These are phyloP conservation scores for Anthracocystis panici-leucophaei DNA, from an alignment of 1,284 basidiomycete genomes.

Conservation along the genomic window DNA sequence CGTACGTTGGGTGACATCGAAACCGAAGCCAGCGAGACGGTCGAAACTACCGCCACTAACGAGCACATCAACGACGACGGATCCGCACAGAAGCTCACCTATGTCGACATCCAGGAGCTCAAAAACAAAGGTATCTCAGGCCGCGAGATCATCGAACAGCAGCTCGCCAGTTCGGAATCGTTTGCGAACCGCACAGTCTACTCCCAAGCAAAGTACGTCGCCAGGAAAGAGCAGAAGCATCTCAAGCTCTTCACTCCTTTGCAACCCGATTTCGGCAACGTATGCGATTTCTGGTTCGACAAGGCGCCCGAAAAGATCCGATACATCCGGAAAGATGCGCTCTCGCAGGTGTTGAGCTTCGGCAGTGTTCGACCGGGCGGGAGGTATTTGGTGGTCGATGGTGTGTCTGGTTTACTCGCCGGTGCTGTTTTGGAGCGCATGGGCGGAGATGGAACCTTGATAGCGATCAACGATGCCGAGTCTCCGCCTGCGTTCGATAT, in stretches of 20 bases:
- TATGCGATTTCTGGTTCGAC: conserved; percentile 87
- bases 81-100: conserved; percentile 64
- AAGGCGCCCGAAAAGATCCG: conserved; percentile 78
- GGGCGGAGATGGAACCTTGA: conserved; percentile 81
- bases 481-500: conserved; percentile 92
- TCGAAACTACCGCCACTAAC: conserved; percentile 67
- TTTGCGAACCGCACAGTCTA: conserved; percentile 65
- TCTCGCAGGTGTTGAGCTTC: conserved; percentile 87
- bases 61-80: conserved; percentile 69
- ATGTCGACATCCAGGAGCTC: conserved; percentile 67
- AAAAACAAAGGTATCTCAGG: conserved; percentile 65
- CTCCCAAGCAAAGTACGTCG: conserved; percentile 65
- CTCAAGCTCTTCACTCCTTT: conserved; percentile 88
- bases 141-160: conserved; percentile 64
- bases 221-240: conserved; percentile 73
- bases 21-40: conserved; percentile 45
- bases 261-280: conserved; percentile 86
- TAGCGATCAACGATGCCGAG: conserved; percentile 89
- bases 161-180: conserved; percentile 54
- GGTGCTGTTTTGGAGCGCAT: conserved; percentile 80
- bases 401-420: conserved; percentile 85
- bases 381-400: conserved; percentile 88
- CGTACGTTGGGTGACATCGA: conserved; percentile 51
- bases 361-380: conserved; percentile 88
- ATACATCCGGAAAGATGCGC: conserved; percentile 85